Percentiles rank a stretch among this genome's conserved stretches.
Conservation (phyloP, 129 eudicot species). For the Silybum marianum region DNA sequence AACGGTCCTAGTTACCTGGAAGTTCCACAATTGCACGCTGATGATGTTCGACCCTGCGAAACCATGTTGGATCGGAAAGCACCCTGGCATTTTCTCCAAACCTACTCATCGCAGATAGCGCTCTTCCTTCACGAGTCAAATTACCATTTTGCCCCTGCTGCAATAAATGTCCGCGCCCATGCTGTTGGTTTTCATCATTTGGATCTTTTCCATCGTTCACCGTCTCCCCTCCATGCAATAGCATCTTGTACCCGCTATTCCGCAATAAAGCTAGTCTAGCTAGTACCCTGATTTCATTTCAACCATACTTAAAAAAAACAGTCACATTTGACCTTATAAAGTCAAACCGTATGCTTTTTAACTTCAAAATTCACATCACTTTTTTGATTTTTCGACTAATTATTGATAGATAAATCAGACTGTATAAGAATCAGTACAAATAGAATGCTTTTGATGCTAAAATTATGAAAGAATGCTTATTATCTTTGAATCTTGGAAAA, state of each 20-base stretch:
- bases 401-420: slow-evolving; percentile 13
- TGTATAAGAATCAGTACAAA: background rate
- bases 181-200: slow-evolving; percentile 31
- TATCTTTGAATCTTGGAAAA: background rate
- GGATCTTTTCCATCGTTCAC: slow-evolving; percentile 45
- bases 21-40: slow-evolving; percentile 60
- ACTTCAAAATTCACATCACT: background rate
- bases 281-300: slow-evolving; percentile 54
- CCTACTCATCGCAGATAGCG: slow-evolving; percentile 76
- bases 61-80: slow-evolving; percentile 69
- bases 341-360: slow-evolving; percentile 14
- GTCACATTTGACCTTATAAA: slow-evolving; percentile 15
- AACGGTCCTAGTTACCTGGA: slow-evolving; percentile 46
- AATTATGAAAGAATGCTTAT: background rate
- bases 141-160: slow-evolving; percentile 45
- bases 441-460: background rate
- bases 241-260: slow-evolving; percentile 78
- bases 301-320: background rate
- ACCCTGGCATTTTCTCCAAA: slow-evolving; percentile 80
- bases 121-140: slow-evolving; percentile 71
- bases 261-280: slow-evolving; percentile 76
- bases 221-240: slow-evolving; percentile 89
- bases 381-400: slow-evolving; percentile 8
- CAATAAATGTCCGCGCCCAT: slow-evolving; percentile 24
- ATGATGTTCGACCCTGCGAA: slow-evolving; percentile 69